Percentiles rank a stretch among this genome's conserved stretches.
phyloP scores from a whole-genome alignment of 148 eudicot species.

The Camellia japonica region DNA sequence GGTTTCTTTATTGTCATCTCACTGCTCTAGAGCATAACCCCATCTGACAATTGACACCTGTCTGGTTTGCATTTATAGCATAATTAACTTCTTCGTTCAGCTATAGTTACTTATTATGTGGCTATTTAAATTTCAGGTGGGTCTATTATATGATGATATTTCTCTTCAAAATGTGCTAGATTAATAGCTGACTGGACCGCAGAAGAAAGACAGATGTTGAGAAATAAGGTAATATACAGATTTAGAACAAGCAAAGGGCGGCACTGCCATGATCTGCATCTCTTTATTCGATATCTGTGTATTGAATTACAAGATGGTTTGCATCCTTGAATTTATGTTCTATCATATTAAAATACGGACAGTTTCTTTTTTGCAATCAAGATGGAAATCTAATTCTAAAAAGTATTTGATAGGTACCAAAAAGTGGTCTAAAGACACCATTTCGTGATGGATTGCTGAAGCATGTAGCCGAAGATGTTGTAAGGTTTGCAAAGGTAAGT shows the following conservation, averaged over 20 bases:
- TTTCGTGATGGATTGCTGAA: constrained; percentile 89
- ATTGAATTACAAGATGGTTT: too few species aligned
- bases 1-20: background rate
- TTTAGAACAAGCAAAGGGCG: background rate
- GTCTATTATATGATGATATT: constrained; percentile 83
- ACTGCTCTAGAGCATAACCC: background rate
- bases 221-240: constrained; percentile 66
- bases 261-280: background rate
- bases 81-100: background rate
- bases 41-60: constrained; percentile 8
- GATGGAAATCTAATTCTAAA: constrained; percentile 12
- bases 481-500: constrained; percentile 79
- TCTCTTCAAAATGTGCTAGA: constrained; percentile 82
- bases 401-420: constrained; percentile 66
- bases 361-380: background rate
- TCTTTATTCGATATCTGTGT: too few species aligned
- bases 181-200: constrained; percentile 83
- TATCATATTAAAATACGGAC: too few species aligned
- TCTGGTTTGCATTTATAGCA: background rate
- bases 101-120: background rate
- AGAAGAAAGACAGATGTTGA: constrained; percentile 91
- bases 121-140: constrained; percentile 62
- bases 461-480: constrained; percentile 86
- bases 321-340: too few species aligned
- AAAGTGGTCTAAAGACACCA: constrained; percentile 85